phyloP scores from a whole-genome alignment of 1,284 basidiomycete genomes.

The Tilletia indica region DNA sequence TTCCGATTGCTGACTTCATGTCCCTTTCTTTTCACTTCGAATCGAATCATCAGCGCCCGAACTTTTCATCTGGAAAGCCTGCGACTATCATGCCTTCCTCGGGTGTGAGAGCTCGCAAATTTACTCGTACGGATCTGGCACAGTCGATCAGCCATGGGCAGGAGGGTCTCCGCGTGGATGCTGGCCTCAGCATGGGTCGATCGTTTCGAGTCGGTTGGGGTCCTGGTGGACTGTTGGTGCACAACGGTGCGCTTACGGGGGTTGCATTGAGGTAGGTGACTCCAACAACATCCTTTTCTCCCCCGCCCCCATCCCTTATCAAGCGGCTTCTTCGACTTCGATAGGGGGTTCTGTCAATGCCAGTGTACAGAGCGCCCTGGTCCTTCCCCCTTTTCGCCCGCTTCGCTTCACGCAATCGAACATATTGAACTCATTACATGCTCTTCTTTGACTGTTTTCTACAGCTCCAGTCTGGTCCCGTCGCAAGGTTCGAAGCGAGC shows the following conservation, averaged over 20 bases:
- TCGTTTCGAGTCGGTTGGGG: conserved; percentile 92
- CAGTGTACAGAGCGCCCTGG: too few relatives aligned
- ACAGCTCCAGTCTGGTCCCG: background rate
- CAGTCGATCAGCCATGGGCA: conserved; percentile 65
- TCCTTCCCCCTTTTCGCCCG: background rate
- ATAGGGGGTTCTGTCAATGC: too few relatives aligned
- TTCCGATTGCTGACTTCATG: too few relatives aligned
- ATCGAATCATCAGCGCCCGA: background rate
- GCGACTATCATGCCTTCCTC: conserved; percentile 16
- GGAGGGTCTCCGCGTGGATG: conserved; percentile 72
- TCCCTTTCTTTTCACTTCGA: too few relatives aligned
- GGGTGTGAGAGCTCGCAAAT: conserved; percentile 37
- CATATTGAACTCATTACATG: background rate
- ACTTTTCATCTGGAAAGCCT: background rate
- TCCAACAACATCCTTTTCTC: background rate
- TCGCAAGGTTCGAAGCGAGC: background rate
- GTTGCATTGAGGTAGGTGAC: conserved; percentile 17
- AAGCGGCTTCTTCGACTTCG: background rate
- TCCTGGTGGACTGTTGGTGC: conserved; percentile 72
- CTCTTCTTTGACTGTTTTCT: background rate
- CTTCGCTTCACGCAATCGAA: background rate
- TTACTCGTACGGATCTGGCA: conserved; percentile 36
- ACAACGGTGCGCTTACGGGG: conserved; percentile 64
- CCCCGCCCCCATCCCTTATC: background rate
- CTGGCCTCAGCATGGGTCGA: conserved; percentile 78